phyloP scores from a whole-genome alignment of 371 early-diverging fungal genomes.

The Thermomucor indicae-seudaticae region DNA sequence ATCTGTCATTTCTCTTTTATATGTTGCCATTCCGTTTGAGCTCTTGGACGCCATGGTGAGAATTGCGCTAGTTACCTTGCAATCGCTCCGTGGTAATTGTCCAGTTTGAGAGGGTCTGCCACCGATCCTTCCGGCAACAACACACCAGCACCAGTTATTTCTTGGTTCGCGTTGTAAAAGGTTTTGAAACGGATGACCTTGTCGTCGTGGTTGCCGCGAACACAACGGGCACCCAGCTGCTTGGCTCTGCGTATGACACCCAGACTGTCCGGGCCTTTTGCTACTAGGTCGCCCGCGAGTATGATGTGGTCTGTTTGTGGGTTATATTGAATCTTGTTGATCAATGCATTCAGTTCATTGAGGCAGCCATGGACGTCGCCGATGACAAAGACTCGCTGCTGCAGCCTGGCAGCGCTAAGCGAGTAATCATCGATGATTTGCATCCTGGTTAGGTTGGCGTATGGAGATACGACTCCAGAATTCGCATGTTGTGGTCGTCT shows the following conservation, averaged over 20 bases:
- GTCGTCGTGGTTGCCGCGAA: conserved; percentile 80
- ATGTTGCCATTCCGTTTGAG: no score
- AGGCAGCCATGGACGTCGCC: conserved; percentile 74
- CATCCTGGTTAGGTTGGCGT: conserved; percentile 31
- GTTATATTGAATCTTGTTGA: conserved; percentile 40
- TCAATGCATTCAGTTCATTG: conserved; percentile 46
- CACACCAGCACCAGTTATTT: conserved; percentile 4
- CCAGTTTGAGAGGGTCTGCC: conserved; percentile 35
- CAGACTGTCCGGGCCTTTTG: conserved; percentile 65
- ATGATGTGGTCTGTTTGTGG: conserved; percentile 46
- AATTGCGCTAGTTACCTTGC: conserved; percentile 36
- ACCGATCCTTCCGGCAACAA: conserved; percentile 33
- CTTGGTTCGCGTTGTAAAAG: conserved; percentile 24
- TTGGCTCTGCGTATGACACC: conserved; percentile 57
- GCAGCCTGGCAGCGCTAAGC: conserved; percentile 1
- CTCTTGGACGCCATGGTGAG: no score
- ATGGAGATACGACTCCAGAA: conserved; percentile 23
- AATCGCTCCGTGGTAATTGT: conserved; percentile 33
- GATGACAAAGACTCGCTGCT: conserved; percentile 54
- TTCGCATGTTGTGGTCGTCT: neutral
- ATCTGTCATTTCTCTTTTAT: conserved; percentile 40
- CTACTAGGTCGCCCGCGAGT: conserved; percentile 65
- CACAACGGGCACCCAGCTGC: conserved; percentile 50
- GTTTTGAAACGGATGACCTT: conserved; percentile 60
- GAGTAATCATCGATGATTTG: conserved; percentile 8